Base-by-base conservation (phyloP, 2,329 filamentous ascomycete species). In the Penicillium sp. region DNA sequence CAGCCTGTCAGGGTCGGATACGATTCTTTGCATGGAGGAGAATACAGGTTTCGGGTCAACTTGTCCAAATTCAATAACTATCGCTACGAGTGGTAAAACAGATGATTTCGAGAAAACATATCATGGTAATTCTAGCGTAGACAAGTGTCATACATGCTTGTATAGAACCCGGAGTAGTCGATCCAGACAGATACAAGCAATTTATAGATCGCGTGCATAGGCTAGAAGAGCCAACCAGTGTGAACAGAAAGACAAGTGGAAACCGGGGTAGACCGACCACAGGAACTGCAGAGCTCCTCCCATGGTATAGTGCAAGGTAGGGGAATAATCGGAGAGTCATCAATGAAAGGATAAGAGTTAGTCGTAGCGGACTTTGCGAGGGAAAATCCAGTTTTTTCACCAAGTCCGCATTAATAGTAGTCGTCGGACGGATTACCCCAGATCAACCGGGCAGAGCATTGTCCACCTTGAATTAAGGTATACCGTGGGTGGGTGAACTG, bases 281-380 rank as follows among this genome's bases (percentile, higher is more conserved):
- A 40, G 57, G 54, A 61, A 59, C 53, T 57, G n/a, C 53, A 60
- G 19, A 46, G 52, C 54, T 60, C 60, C 65, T 66, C 65, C 62
- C 56, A 66, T 62, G 65, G 63, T 67, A 67, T 67, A 58, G 51
- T 65, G 65, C 57, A 50, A 58, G 59, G 52, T 54, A 56, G 50
- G 61, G 44, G 46, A 58, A 55, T 53, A 50, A 56, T 54, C 19
- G 41, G 37, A 27, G 31, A 27, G 55, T 68, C 65, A 60, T 67
- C 50, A 64, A 64, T 55, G 67, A 71, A 57, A 50, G 67, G 68
- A 73, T 67, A 68, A 65, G 60, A 68, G 69, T 72, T 65, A 68
- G 70, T 73, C 69, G 60, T 73, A 61, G 62, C 61, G 59, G 58
- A 43, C 31, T n/a, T 47, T 55, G 43, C 40, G 16, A 54, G 50